Evolutionary conservation across 75 land plant genomes (phyloP).

Genomic region (Pinus taeda): DNA sequence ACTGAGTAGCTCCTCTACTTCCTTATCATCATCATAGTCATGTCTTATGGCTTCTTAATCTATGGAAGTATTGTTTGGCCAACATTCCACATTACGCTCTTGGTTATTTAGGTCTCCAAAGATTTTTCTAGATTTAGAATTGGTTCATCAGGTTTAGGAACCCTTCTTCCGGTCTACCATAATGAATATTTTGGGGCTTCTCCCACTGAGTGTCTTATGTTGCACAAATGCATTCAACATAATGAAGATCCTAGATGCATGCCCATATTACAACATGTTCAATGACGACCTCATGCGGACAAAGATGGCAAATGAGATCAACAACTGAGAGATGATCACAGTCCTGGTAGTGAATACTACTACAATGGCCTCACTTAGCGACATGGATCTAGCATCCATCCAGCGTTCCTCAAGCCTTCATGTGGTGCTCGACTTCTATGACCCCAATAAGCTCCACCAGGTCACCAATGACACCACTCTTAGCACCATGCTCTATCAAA

Average conservation of each 20-base stretch:
- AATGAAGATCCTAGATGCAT: conserved; percentile 32
- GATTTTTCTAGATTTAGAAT: too few relatives aligned
- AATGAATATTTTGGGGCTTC: too few relatives aligned
- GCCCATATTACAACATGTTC: conserved; percentile 47
- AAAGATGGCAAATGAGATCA: conserved; percentile 66
- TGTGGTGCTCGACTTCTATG: conserved; percentile 51
- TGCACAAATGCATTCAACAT: conserved; percentile 32
- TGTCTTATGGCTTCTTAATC: too few relatives aligned
- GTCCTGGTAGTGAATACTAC: conserved; percentile 56
- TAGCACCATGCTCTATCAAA: conserved; percentile 61
- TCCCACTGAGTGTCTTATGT: too few relatives aligned
- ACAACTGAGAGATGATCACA: conserved; percentile 60
- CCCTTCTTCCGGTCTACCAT: too few relatives aligned
- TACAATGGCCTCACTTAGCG: conserved; percentile 37
- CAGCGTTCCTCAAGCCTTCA: conserved; percentile 25
- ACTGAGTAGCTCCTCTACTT: too few relatives aligned
- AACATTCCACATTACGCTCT: too few relatives aligned
- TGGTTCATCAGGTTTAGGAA: too few relatives aligned
- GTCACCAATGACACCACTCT: conserved; percentile 55
- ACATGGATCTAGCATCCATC: conserved; percentile 27
- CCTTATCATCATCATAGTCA: too few relatives aligned
- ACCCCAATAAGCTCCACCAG: conserved; percentile 58
- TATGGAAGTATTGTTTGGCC: too few relatives aligned
- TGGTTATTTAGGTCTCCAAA: too few relatives aligned
- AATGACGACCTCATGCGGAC: conserved; percentile 56